Evolutionary conservation across 305 asterid genomes (phyloP), one percentile per base, ranked within the genome.

Genomic region (Fraxinus sp.): DNA sequence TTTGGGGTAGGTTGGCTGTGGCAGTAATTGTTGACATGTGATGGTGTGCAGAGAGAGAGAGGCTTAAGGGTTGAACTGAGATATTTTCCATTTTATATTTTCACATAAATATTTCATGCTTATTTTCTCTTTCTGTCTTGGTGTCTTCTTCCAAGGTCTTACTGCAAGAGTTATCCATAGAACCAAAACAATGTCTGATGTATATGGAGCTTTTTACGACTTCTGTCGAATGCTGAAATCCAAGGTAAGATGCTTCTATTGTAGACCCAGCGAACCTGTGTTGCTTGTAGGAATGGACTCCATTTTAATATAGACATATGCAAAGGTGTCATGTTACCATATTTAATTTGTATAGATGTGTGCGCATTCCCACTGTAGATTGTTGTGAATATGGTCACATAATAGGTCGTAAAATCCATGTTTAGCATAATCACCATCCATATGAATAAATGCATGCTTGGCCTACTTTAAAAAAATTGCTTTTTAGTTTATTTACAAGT

Each of bases 191-290:
- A 91, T 91, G 86, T 41, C 95, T 22, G 98, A 95, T 87, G 98
- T 94, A 1, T 93, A 94, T 85, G 98, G 97, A 81, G 95, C 98
- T 71, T 95, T 95, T 87, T 92, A 87, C 78, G 97, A 95, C 84
- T 95, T 94, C 87, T 91, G 95, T 46, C 89, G 89, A 57, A 92
- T 92, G 97, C 88, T 95, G 71, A 92, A 90, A 85, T 92, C 88
- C 71, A 94, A 94, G 99, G 99, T 95, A 91, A 35, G 88, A 64
- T 74, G 79, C 86, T 84, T 78, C 70, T 11, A 13, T 83, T 76
- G 13, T 59, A 32, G 62, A 49, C 49, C 73, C 20, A 73, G 75
- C 5, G 24, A 18, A 2, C 68, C 22, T 30, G 10, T 70, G n/a
- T 70, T 68, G 73, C 24, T 13, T 8, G n/a, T 30, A 28, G 41